These are phyloP conservation scores for Macroventuria anomochaeta DNA, from an alignment of 2,329 filamentous ascomycete genomes.

Conservation along the genomic window DNA sequence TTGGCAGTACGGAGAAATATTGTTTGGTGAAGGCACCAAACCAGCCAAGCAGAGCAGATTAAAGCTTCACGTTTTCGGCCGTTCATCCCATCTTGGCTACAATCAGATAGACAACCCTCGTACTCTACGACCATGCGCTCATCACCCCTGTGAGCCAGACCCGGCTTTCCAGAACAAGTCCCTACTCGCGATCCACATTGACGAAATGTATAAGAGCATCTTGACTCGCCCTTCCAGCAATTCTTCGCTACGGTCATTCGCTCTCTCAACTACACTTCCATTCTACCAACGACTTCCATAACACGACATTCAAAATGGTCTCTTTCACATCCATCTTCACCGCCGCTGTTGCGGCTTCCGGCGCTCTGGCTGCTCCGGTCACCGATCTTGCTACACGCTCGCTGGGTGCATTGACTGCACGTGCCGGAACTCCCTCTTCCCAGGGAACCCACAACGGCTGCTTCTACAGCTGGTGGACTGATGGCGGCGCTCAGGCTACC, in stretches of 20 bases:
- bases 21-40: constrained; percentile 5
- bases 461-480: constrained; percentile 68
- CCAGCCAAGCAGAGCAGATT: constrained; percentile 30
- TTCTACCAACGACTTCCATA: constrained; percentile 12
- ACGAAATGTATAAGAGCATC: constrained; percentile 27
- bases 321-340: constrained; percentile 39
- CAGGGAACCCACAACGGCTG: constrained; percentile 64
- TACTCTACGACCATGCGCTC: constrained; percentile 20
- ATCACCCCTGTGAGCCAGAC: constrained; percentile 18
- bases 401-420: constrained; percentile 33
- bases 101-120: constrained; percentile 21
- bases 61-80: constrained; percentile 19
- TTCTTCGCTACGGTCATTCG: constrained; percentile 21
- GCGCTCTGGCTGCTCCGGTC: constrained; percentile 37
- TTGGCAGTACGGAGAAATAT: constrained; percentile 5
- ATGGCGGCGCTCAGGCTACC: constrained; percentile 57
- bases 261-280: constrained; percentile 16
- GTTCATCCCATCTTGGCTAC: constrained; percentile 26
- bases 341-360: constrained; percentile 32
- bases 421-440: constrained; percentile 53
- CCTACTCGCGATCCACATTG: constrained; percentile 9
- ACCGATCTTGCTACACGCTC: constrained; percentile 49
- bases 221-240: constrained; percentile 17
- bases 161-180: constrained; percentile 10
- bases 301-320: constrained; percentile 30